Conservation (phyloP, 495 filamentous ascomycete genomes). For the Aspergillus carlsbadensis region DNA sequence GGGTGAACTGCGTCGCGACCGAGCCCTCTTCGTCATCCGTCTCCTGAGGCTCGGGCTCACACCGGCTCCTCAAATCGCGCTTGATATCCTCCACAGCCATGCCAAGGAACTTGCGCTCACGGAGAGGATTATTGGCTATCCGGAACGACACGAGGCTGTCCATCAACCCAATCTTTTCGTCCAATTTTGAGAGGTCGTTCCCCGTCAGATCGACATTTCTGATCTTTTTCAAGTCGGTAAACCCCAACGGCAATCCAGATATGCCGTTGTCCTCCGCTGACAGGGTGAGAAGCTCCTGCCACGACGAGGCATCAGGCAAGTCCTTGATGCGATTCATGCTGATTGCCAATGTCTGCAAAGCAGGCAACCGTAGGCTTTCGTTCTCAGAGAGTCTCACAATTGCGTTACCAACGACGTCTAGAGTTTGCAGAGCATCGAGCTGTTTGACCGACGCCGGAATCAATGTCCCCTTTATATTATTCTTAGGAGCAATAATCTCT, state of each 20-base stretch:
- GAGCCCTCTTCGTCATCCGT: constrained; percentile 45
- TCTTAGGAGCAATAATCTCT: constrained; percentile 76
- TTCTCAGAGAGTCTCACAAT: constrained; percentile 55
- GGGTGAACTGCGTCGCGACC: constrained; percentile 45
- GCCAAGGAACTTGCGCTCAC: constrained; percentile 78
- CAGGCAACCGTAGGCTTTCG: constrained; percentile 59
- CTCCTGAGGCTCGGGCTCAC: constrained; percentile 56
- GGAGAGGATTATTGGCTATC: constrained; percentile 81
- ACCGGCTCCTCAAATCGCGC: constrained; percentile 64
- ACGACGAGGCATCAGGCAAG: constrained; percentile 69
- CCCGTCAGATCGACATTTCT: constrained; percentile 76
- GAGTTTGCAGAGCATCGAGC: constrained; percentile 61
- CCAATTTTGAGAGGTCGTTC: constrained; percentile 75
- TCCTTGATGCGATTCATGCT: constrained; percentile 71
- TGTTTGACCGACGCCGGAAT: constrained; percentile 58
- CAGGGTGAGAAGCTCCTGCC: constrained; percentile 69
- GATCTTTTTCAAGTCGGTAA: constrained; percentile 63
- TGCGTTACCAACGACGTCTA: constrained; percentile 77
- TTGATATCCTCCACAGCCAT: constrained; percentile 84
- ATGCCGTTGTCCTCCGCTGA: constrained; percentile 80
- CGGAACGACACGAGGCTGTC: constrained; percentile 68
- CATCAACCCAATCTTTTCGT: constrained; percentile 78
- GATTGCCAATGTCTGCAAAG: constrained; percentile 69
- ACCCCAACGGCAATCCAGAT: constrained; percentile 68
- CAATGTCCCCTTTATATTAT: constrained; percentile 70